Evolutionary conservation across 2,329 filamentous ascomycete species (phyloP).

Genomic region (Botrytis deweyae): DNA sequence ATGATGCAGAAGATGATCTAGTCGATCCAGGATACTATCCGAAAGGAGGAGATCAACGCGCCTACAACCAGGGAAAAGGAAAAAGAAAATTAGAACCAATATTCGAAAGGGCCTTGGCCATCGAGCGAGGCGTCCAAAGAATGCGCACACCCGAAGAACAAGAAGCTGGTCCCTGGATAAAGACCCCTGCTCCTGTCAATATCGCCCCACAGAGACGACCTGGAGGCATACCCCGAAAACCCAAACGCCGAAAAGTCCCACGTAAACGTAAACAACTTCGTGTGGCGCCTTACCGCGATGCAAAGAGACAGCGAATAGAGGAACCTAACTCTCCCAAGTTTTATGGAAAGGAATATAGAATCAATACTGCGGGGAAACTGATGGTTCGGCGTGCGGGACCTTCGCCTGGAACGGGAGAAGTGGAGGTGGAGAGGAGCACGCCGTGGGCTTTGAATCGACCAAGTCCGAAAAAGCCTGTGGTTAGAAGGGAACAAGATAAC

Average conservation of each 20-base stretch:
- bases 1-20: no score
- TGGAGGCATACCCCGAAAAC: background rate
- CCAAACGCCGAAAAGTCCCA: no score
- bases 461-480: background rate
- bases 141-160: background rate
- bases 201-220: background rate
- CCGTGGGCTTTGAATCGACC: background rate
- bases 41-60: background rate
- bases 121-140: background rate
- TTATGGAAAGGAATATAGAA: background rate
- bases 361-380: background rate
- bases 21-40: background rate
- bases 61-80: background rate
- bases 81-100: background rate
- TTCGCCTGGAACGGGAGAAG: background rate
- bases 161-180: background rate
- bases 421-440: background rate
- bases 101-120: background rate
- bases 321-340: background rate
- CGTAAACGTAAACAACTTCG: background rate
- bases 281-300: background rate
- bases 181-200: background rate
- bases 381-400: background rate
- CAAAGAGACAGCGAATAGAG: background rate
- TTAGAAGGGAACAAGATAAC: background rate